Evolutionary conservation across 139 green algal species (phyloP).

Genomic region (Yamagishiella unicocca): DNA sequence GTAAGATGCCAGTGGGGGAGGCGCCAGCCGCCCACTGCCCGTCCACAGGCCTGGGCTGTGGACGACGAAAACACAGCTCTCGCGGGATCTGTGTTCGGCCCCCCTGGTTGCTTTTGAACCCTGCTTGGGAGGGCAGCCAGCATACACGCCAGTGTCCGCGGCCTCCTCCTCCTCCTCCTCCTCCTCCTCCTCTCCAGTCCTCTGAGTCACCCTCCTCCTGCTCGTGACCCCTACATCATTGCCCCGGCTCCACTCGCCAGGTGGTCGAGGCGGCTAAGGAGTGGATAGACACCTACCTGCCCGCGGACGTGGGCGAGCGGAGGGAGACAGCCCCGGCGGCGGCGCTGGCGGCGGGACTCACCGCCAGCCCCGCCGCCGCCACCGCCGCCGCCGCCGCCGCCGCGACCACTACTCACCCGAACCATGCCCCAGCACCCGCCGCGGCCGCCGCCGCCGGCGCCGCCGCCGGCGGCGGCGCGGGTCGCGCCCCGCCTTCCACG

Average conservation of each 20-base stretch:
- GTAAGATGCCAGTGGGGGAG: too few relatives aligned
- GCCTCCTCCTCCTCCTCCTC: too few relatives aligned
- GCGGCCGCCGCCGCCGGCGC: background rate
- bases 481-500: too few relatives aligned
- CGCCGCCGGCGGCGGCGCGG: background rate
- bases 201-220: background rate
- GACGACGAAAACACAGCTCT: too few relatives aligned
- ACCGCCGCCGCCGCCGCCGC: background rate
- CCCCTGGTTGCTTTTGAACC: too few relatives aligned
- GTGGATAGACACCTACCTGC: slow-evolving; percentile 61
- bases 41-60: too few relatives aligned
- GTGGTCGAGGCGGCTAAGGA: slow-evolving; percentile 60
- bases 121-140: too few relatives aligned
- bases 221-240: background rate
- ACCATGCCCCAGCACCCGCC: background rate
- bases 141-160: too few relatives aligned
- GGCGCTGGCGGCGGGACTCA: too few relatives aligned
- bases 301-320: slow-evolving; percentile 46
- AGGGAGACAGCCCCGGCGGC: background rate
- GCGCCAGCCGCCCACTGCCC: too few relatives aligned
- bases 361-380: background rate
- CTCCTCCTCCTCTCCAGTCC: too few relatives aligned
- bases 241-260: slow-evolving; percentile 11
- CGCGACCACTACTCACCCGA: background rate
- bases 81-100: too few relatives aligned